A percentile compares a stretch with the other conserved stretches of the same genome.
phyloP scores from a whole-genome alignment of 352 stramenopile genomes.

The Phytophthora fragariae region DNA sequence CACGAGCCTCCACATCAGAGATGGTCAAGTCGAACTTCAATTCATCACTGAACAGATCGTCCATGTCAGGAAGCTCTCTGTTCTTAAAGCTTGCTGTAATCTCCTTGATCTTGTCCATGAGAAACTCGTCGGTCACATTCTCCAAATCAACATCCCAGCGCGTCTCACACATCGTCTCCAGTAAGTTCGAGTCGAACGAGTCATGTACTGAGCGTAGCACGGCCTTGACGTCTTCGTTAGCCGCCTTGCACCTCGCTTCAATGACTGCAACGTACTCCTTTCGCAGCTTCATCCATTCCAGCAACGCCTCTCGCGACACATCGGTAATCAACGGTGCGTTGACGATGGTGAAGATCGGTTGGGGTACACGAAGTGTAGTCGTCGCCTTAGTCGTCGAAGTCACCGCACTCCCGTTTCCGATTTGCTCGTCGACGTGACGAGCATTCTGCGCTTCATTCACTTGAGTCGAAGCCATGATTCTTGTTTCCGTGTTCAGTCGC shows the following conservation, averaged over 20 bases:
- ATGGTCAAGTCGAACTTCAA: constrained; percentile 17
- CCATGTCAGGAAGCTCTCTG: constrained; percentile 11
- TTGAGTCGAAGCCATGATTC: neutral
- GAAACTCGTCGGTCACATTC: constrained; percentile 17
- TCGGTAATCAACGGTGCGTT: constrained; percentile 21
- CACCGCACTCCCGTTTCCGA: neutral
- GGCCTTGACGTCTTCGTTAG: constrained; percentile 16
- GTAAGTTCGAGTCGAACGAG: constrained; percentile 16
- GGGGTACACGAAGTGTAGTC: neutral
- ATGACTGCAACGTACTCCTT: constrained; percentile 23
- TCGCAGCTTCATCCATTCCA: constrained; percentile 14
- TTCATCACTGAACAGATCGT: constrained; percentile 5
- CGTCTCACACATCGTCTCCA: constrained; percentile 22
- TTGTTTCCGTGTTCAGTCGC: constrained; percentile 22
- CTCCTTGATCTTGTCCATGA: constrained; percentile 22
- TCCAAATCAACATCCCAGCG: constrained; percentile 18
- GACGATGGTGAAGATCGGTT: constrained; percentile 15
- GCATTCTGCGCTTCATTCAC: neutral
- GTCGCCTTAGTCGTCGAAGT: neutral
- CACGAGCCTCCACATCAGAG: constrained; percentile 7
- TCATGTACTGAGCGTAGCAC: neutral
- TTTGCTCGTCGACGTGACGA: constrained; percentile 2
- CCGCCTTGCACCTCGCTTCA: constrained; percentile 6
- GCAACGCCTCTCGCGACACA: constrained; percentile 16
- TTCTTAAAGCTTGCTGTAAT: constrained; percentile 23